Percentiles rank a stretch among this genome's conserved stretches.
Evolutionary conservation across 371 early-diverging fungal genomes (phyloP).

Genomic region (Saksenaea vasiformis): DNA sequence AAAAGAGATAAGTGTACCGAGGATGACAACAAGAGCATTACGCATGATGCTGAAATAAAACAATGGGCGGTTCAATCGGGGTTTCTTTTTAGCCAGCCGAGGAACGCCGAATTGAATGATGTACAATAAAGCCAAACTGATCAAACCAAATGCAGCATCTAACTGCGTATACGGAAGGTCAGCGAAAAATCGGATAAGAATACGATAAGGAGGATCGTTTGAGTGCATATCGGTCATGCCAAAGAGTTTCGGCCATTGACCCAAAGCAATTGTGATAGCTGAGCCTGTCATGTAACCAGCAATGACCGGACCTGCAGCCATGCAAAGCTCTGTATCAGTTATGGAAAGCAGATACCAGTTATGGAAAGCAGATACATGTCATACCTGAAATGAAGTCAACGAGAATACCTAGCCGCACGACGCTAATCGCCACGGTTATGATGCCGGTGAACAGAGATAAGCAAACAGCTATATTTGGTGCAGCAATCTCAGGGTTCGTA

Average conservation of each 20-base stretch:
- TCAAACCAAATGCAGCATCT: conserved; percentile 44
- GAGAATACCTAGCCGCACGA: conserved; percentile 72
- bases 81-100: conserved; percentile 17
- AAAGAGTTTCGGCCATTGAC: conserved; percentile 70
- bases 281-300: conserved; percentile 73
- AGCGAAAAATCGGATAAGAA: conserved; percentile 44
- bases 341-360: not conserved
- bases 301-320: conserved; percentile 54
- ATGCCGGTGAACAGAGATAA: conserved; percentile 58
- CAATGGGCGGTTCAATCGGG: conserved; percentile 23
- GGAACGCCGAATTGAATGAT: conserved; percentile 24
- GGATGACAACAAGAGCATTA: conserved; percentile 30
- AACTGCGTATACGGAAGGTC: conserved; percentile 31
- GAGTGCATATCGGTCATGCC: conserved; percentile 62
- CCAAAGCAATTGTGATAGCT: conserved; percentile 68
- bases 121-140: conserved; percentile 32
- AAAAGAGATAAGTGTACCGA: conserved; percentile 33
- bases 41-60: conserved; percentile 47
- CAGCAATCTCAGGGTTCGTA: conserved; percentile 36
- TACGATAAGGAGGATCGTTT: conserved; percentile 47
- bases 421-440: conserved; percentile 60
- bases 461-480: conserved; percentile 40
- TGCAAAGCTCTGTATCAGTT: not conserved
- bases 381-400: conserved; percentile 75
- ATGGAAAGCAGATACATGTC: not conserved